Percentiles rank a stretch among this genome's conserved stretches.
These are phyloP conservation scores for Yamadazyma spencermartinsiae DNA, from an alignment of 1,139 yeast genomes.

Conservation along the genomic window DNA sequence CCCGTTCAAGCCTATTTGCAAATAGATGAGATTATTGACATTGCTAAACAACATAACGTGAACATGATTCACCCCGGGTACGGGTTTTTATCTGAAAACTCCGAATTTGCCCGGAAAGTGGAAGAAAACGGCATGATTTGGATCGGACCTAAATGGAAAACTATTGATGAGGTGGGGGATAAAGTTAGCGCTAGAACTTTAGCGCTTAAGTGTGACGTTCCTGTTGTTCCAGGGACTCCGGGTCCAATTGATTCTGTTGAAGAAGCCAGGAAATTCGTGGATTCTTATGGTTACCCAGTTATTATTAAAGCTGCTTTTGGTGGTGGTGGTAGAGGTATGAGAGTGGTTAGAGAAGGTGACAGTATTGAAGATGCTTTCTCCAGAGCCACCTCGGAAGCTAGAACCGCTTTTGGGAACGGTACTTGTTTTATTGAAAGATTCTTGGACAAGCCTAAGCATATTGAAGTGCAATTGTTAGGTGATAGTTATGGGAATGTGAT, in stretches of 20 bases:
- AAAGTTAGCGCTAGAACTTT: constrained; percentile 91
- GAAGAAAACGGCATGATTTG: constrained; percentile 90
- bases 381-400: constrained; percentile 94
- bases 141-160: constrained; percentile 90
- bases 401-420: constrained; percentile 94
- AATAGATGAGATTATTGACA: constrained; percentile 89
- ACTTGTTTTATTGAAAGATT: constrained; percentile 97
- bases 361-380: constrained; percentile 87
- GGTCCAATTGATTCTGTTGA: constrained; percentile 87
- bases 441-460: constrained; percentile 93
- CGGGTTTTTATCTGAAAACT: constrained; percentile 92
- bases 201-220: constrained; percentile 81
- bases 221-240: constrained; percentile 97
- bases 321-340: constrained; percentile 99
- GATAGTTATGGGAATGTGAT: constrained; percentile 93
- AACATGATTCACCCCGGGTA: constrained; percentile 99
- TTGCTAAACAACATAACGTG: constrained; percentile 85
- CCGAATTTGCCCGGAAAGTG: constrained; percentile 91
- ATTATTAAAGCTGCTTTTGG: constrained; percentile 99
- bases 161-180: constrained; percentile 97
- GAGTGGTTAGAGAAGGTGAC: constrained; percentile 97
- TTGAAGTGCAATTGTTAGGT: constrained; percentile 94
- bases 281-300: constrained; percentile 87
- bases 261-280: constrained; percentile 79
- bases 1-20: constrained; percentile 97